phyloP scores from a whole-genome alignment of 331 rosid genomes.

The Malus hybrid region DNA sequence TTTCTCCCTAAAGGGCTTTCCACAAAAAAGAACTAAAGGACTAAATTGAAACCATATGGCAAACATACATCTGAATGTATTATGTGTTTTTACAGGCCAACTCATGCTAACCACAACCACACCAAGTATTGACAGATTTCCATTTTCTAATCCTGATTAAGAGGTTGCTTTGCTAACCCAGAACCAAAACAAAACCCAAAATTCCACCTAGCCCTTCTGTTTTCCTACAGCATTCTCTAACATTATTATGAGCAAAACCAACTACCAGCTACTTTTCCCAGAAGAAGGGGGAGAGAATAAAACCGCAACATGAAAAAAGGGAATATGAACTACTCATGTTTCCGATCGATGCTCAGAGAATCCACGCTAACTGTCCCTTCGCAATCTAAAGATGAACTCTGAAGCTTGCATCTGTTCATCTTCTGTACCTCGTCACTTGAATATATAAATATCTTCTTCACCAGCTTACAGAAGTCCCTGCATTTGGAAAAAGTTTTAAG shows the following conservation, averaged over 20 bases:
- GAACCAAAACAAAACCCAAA: constrained; percentile 5
- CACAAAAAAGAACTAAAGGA: neutral
- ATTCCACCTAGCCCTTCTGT: neutral
- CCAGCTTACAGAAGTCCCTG: constrained; percentile 73
- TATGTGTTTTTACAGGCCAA: constrained; percentile 14
- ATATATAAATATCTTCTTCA: constrained; percentile 59
- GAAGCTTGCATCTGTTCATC: constrained; percentile 44
- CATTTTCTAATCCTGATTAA: constrained; percentile 13
- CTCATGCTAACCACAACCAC: neutral
- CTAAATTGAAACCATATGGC: constrained; percentile 3
- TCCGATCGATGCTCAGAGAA: constrained; percentile 40
- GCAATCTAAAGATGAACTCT: constrained; percentile 34
- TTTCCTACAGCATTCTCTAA: constrained; percentile 16
- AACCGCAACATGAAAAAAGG: neutral
- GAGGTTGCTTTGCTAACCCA: neutral
- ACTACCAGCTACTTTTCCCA: neutral
- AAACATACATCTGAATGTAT: neutral
- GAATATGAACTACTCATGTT: constrained; percentile 13
- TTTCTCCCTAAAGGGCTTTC: neutral
- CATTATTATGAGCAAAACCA: constrained; percentile 19
- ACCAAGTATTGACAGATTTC: constrained; percentile 22
- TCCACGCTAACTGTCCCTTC: constrained; percentile 39
- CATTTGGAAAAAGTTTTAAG: neutral
- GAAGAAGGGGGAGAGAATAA: too few relatives aligned
- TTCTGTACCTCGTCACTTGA: constrained; percentile 64